phyloP scores from a whole-genome alignment of 371 early-diverging fungal species.

The Rhizopus arrhizus region DNA sequence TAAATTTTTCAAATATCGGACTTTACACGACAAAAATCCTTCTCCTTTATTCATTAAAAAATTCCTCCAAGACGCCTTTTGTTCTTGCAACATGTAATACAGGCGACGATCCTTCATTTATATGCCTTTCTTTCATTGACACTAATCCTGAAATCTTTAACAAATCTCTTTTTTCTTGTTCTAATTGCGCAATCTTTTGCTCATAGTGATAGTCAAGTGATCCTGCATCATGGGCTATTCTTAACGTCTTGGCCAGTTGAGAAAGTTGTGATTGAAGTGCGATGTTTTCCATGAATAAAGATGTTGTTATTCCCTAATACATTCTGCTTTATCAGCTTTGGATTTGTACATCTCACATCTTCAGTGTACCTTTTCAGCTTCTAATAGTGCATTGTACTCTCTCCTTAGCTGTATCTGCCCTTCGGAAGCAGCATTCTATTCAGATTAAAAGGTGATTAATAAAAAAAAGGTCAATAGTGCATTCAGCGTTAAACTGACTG shows the following conservation, averaged over 20 bases:
- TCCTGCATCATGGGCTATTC: slow-evolving; percentile 25
- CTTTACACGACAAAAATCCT: not conserved
- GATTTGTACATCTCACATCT: not conserved
- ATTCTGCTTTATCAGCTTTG: not conserved
- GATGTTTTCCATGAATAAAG: slow-evolving; percentile 47
- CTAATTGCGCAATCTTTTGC: slow-evolving; percentile 30
- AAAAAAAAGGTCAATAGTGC: not conserved
- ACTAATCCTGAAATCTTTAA: slow-evolving; percentile 29
- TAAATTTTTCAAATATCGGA: too few relatives aligned
- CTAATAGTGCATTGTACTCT: slow-evolving; percentile 48
- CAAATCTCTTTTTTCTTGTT: slow-evolving; percentile 35
- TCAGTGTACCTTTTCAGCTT: slow-evolving; percentile 45
- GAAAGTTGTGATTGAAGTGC: slow-evolving; percentile 36
- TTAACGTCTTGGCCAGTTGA: slow-evolving; percentile 30
- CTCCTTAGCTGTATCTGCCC: slow-evolving; percentile 38
- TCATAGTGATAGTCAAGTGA: slow-evolving; percentile 18
- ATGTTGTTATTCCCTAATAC: slow-evolving; percentile 39
- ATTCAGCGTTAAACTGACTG: slow-evolving; percentile 20
- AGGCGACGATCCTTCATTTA: slow-evolving; percentile 11
- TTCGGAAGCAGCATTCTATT: slow-evolving; percentile 36
- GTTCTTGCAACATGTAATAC: slow-evolving; percentile 9
- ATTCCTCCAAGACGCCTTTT: slow-evolving; percentile 21
- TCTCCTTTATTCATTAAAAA: slow-evolving; percentile 15
- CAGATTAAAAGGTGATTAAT: not conserved
- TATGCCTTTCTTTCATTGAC: not conserved